These are phyloP conservation scores for Prunus yedoensis DNA, from an alignment of 331 rosid species.

Conservation along the genomic window DNA sequence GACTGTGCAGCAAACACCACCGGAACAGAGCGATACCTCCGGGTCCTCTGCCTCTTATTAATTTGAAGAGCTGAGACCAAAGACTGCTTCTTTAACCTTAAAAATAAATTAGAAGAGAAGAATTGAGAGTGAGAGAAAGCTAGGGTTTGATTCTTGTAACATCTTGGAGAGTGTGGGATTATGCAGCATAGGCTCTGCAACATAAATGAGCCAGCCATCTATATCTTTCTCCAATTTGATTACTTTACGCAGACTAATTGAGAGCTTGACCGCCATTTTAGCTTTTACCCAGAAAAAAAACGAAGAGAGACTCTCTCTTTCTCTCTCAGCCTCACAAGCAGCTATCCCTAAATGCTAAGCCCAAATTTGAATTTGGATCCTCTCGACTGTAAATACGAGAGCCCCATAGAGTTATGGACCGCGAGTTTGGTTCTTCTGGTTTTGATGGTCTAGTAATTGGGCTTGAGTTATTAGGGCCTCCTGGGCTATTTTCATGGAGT, in stretches of 20 bases:
- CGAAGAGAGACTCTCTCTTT: not conserved
- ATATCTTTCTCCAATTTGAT: not conserved
- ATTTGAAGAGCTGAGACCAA: constrained; percentile 25
- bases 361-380: constrained; percentile 1
- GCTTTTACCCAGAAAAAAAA: not conserved
- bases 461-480: too few relatives aligned
- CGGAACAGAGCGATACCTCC: constrained; percentile 33
- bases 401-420: too few relatives aligned
- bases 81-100: constrained; percentile 43
- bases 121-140: constrained; percentile 41
- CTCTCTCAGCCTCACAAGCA: constrained; percentile 23
- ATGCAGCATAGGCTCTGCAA: too few relatives aligned
- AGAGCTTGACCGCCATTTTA: not conserved
- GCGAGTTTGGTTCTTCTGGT: too few relatives aligned
- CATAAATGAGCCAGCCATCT: too few relatives aligned
- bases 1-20: constrained; percentile 60
- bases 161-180: too few relatives aligned
- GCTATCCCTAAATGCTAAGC: not conserved
- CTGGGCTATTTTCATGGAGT: too few relatives aligned
- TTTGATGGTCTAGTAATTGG: too few relatives aligned
- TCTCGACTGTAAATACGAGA: too few relatives aligned
- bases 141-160: too few relatives aligned
- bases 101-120: constrained; percentile 43
- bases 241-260: not conserved
- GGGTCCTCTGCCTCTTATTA: constrained; percentile 37